Evolutionary conservation across 2,329 filamentous ascomycete genomes (phyloP), one percentile per base, ranked within the genome.

Genomic region (Tolypocladium ovalisporum): DNA sequence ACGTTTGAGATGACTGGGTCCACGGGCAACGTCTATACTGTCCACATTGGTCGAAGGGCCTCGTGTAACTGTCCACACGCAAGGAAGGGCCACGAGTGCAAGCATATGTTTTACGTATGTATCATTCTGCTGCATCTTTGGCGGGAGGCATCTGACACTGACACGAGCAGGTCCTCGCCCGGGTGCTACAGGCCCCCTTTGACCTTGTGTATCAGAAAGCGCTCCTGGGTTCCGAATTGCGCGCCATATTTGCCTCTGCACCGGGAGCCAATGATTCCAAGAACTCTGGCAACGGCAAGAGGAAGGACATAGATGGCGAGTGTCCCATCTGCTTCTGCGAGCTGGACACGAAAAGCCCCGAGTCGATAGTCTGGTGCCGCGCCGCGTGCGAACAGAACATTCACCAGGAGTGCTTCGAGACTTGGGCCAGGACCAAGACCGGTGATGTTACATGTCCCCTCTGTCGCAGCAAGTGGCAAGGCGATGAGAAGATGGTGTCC

Each of bases 1-100:
- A 71, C 67, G 1, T 73, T 88, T 53, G 74, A 82, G 58, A 72
- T 88, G 59, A 81, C 84, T 0, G 85, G 85, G 1, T 81, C 81
- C 12, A 87, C 83, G 1, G 85, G 84, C 19, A 87, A 87, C 61
- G 74, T 88, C 58, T 88, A 88, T 67, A 79, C 70, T 0, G 77
- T 87, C 36, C 70, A 70, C 37, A 77, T 88, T 55, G 71, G 72
- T 3, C 73, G 73, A n/a, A 63, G 74, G 22, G 80, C 82, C 0
- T 70, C 63, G 0, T 87, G 84, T 66, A 73, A 76, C 54, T 86
- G 84, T 59, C 82, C 82, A 1, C 77, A 85, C 57, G 76, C 75
- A 1, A 62, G 59, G 32, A 74, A 75, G 37, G 80, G 81, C 0
- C 76, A 81, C 36, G 81, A 85, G 60, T 87, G 85, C 77, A 88